Percentiles rank a stretch among this genome's conserved stretches.
These are phyloP conservation scores for Ricinus communis DNA, from an alignment of 345 rosid genomes.

Conservation along the genomic window DNA sequence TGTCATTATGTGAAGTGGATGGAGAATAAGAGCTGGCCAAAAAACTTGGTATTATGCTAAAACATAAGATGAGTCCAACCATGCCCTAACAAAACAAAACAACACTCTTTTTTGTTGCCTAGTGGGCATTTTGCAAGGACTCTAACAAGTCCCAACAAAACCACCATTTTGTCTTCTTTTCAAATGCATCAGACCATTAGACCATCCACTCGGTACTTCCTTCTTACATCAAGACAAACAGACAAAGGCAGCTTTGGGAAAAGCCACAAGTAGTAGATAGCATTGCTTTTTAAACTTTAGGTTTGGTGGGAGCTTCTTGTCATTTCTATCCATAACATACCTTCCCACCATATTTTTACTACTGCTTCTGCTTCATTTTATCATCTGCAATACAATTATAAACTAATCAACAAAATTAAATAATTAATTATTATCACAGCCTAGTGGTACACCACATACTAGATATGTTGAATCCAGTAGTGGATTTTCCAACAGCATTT, in stretches of 20 bases:
- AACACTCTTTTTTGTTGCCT: constrained; percentile 45
- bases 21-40: constrained; percentile 59
- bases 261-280: constrained; percentile 19
- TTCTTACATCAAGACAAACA: constrained; percentile 30
- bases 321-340: constrained; percentile 5
- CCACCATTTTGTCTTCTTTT: constrained; percentile 37
- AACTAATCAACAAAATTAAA: no score
- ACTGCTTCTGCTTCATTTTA: background rate
- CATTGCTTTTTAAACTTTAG: constrained; percentile 18
- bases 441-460: constrained; percentile 9
- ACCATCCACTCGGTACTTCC: constrained; percentile 30
- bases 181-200: constrained; percentile 7
- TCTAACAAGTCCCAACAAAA: constrained; percentile 36
- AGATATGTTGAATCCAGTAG: constrained; percentile 11
- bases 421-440: no score
- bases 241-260: constrained; percentile 21
- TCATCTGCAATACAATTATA: no score
- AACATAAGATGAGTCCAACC: constrained; percentile 35
- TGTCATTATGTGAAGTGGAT: constrained; percentile 20
- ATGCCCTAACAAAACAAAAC: constrained; percentile 53
- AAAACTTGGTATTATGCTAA: constrained; percentile 35
- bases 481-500: constrained; percentile 13
- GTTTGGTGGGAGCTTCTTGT: constrained; percentile 17
- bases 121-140: constrained; percentile 41
- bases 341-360: no score